Base-by-base conservation (phyloP, 441 rosid genomes). In the Sinapis alba region DNA sequence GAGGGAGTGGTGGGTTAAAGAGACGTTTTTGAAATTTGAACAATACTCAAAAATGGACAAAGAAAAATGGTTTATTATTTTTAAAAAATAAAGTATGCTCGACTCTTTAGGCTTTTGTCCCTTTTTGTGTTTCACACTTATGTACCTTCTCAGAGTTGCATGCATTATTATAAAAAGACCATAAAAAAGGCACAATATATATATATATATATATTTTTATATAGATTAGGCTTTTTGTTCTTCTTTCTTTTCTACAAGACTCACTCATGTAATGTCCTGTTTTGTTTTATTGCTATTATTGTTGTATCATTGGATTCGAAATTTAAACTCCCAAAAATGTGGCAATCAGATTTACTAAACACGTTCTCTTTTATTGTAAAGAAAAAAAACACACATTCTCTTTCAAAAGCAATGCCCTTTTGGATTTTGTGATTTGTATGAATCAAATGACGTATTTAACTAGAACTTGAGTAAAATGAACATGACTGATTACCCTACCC, bases 21-120 rank as follows among this genome's bases (percentile, higher is more conserved):
- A 68, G 78, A 56, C 71, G 74, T 73, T 78, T 78, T 78, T 78
- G 81, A 78, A 78, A 78, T 78, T 78, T 78, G 81, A 78, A 78
- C 81, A 73, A 58, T 51, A 0, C 10, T 28, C 59, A 54, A 62
- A 16, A 68, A 54, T 23, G 20, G 43, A 65, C 62, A 18, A 69
- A 11, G 60, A 23, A 47, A 38, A 47, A 54, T 12, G 13, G 41
- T 18, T 58, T 58, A 26, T 58, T 59, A 7, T n/a, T 58, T 24
- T 13, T 6, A 4, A 41, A 41, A 41, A 41, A 4, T 12, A 59
- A 54, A 51, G 50, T 38, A 32, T 78, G 62, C 75, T 78, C 78
- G 74, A 63, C 57, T 73, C 67, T 73, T 73, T 73, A 73, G 71
- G 75, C 81, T 63, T 64, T 74, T 79, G 78, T 79, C 78, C 15